Conservation (phyloP, 2,329 filamentous ascomycete species). For the Ophiocordyceps sinensis region DNA sequence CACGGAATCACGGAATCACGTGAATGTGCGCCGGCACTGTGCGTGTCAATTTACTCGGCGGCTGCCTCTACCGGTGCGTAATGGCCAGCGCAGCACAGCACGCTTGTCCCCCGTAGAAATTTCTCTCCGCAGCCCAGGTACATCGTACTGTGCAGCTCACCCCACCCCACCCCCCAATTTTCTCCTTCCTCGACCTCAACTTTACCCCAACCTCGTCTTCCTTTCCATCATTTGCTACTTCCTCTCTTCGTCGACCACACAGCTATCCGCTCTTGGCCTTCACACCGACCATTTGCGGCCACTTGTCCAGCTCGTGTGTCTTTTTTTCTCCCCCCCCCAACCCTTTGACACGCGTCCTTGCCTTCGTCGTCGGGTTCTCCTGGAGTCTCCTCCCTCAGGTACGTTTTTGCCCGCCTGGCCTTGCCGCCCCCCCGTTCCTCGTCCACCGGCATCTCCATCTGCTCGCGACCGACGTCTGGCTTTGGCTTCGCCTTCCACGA, state of each 20-base stretch:
- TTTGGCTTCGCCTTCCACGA: not conserved
- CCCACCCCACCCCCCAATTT: constrained; percentile 12
- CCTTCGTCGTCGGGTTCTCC: constrained; percentile 3
- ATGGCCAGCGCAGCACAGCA: not conserved
- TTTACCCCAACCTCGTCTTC: constrained; percentile 8
- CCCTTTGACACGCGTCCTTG: constrained; percentile 20
- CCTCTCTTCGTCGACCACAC: constrained; percentile 11
- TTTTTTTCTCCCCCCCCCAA: constrained; percentile 14
- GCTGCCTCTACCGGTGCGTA: not conserved
- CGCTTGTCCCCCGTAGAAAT: not conserved
- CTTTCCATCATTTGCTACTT: constrained; percentile 24
- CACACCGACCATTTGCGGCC: constrained; percentile 7
- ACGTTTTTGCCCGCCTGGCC: not conserved
- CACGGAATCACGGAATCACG: no score
- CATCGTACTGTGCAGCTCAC: constrained; percentile 2
- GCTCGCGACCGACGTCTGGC: not conserved
- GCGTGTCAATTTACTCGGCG: not conserved
- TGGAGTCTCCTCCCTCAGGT: not conserved
- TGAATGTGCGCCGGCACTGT: no score
- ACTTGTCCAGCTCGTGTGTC: constrained; percentile 11
- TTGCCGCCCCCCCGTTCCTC: not conserved
- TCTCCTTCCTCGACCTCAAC: constrained; percentile 10
- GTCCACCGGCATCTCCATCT: not conserved
- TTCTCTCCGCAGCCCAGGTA: constrained; percentile 1
- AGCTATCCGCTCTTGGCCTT: constrained; percentile 3